Evolutionary conservation across 1,139 yeast species (phyloP).

Genomic region (Debaryomyces singareniensis): DNA sequence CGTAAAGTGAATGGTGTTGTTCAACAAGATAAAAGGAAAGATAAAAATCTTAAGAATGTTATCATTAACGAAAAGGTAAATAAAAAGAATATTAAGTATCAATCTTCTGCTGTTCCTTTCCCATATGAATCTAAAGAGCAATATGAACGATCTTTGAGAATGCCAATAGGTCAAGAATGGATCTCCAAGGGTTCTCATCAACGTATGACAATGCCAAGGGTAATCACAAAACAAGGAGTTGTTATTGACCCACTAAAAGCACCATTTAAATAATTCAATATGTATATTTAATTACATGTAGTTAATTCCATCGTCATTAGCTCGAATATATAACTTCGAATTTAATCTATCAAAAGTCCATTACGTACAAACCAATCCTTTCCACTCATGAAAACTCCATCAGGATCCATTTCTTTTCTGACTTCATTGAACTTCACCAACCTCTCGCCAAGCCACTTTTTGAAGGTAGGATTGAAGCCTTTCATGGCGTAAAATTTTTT

Average conservation of each 20-base stretch:
- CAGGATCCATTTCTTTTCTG: constrained; percentile 68
- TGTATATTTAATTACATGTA: not conserved
- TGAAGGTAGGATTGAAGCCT: constrained; percentile 66
- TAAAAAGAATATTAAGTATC: constrained; percentile 79
- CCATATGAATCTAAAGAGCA: constrained; percentile 92
- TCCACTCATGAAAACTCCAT: constrained; percentile 74
- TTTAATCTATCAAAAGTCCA: constrained; percentile 46
- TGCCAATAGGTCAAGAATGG: constrained; percentile 99
- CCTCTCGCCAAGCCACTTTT: constrained; percentile 77
- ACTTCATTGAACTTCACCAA: constrained; percentile 53
- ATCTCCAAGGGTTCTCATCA: constrained; percentile 83
- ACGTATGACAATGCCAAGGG: constrained; percentile 81
- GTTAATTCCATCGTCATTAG: not conserved
- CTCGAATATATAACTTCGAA: constrained; percentile 6
- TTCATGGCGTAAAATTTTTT: constrained; percentile 67
- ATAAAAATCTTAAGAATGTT: constrained; percentile 69
- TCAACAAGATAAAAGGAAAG: constrained; percentile 65
- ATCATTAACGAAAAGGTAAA: constrained; percentile 84
- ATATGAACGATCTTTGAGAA: constrained; percentile 85
- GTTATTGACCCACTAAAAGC: constrained; percentile 87
- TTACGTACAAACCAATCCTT: constrained; percentile 75
- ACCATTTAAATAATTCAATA: constrained; percentile 41
- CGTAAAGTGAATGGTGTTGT: constrained; percentile 71
- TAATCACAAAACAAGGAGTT: constrained; percentile 79
- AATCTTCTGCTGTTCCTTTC: constrained; percentile 83